A percentile compares a stretch with the other conserved stretches of the same genome.
Conservation (phyloP, 2,329 filamentous ascomycete species). For the Penicillium rolfsii region DNA sequence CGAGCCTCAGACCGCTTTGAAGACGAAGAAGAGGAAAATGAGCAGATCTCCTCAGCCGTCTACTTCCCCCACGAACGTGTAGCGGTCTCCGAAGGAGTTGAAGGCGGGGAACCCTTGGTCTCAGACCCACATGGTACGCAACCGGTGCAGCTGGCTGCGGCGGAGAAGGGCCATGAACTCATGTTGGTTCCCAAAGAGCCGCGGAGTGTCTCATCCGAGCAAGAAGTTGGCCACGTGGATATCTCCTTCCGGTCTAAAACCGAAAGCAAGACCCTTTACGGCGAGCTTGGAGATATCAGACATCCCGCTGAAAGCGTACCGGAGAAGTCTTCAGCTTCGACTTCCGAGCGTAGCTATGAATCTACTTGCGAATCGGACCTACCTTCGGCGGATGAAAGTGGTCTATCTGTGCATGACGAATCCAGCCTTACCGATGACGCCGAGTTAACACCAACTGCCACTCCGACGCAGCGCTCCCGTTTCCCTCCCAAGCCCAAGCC, state of each 20-base stretch:
- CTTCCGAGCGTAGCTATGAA: slow-evolving; percentile 43
- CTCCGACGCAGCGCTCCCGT: slow-evolving; percentile 41
- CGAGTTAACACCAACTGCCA: slow-evolving; percentile 53
- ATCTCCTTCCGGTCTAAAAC: slow-evolving; percentile 64
- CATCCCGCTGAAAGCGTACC: slow-evolving; percentile 44
- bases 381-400: slow-evolving; percentile 48
- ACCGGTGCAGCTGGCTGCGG: slow-evolving; percentile 31
- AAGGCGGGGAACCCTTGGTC: slow-evolving; percentile 28
- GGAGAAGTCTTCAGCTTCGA: slow-evolving; percentile 41
- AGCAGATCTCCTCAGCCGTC: slow-evolving; percentile 66
- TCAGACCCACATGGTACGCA: slow-evolving; percentile 27
- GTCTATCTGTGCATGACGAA: slow-evolving; percentile 52
- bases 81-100: slow-evolving; percentile 36
- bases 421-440: slow-evolving; percentile 60
- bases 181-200: slow-evolving; percentile 36
- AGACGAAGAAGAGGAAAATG: slow-evolving; percentile 64
- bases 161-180: slow-evolving; percentile 33
- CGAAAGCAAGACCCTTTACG: slow-evolving; percentile 64
- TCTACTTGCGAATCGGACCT: slow-evolving; percentile 52
- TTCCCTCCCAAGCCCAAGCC: slow-evolving; percentile 34
- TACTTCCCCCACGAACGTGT: slow-evolving; percentile 65
- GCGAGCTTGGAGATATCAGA: slow-evolving; percentile 54
- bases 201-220: slow-evolving; percentile 30
- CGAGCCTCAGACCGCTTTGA: slow-evolving; percentile 42
- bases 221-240: slow-evolving; percentile 58